phyloP scores from a whole-genome alignment of 257 asterid genomes.

The Solanum sitiens region DNA sequence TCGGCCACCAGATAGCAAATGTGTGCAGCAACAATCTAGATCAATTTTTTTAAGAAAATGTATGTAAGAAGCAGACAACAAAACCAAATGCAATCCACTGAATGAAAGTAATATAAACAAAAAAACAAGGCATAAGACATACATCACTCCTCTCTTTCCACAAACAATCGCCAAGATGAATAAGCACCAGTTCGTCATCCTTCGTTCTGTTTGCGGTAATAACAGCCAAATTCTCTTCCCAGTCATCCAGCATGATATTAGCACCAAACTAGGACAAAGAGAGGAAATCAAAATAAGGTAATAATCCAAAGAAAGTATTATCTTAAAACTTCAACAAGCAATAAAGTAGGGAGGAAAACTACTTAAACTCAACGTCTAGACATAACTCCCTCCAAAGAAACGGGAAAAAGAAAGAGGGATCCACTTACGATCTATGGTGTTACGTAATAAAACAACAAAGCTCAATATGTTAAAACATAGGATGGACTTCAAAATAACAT shows the following conservation, averaged over 20 bases:
- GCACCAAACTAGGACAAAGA: slow-evolving; percentile 38
- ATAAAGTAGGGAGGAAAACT: neutral
- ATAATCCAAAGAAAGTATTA: neutral
- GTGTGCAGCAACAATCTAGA: slow-evolving; percentile 89
- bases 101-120: neutral
- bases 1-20: slow-evolving; percentile 94
- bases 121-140: slow-evolving; percentile 2
- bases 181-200: slow-evolving; percentile 90
- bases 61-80: neutral
- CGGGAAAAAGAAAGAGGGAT: slow-evolving; percentile 2
- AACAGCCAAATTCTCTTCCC: slow-evolving; percentile 97
- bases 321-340: neutral
- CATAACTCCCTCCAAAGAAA: neutral
- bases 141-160: slow-evolving; percentile 96
- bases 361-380: neutral
- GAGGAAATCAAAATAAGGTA: slow-evolving; percentile 2
- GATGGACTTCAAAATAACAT: neutral
- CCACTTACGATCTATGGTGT: neutral
- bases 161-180: slow-evolving; percentile 94
- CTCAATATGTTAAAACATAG: neutral
- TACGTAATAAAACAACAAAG: neutral
- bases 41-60: neutral
- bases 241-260: slow-evolving; percentile 80
- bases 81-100: slow-evolving; percentile 5
- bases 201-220: slow-evolving; percentile 92